Percentiles rank a stretch among this genome's conserved stretches.
These are phyloP conservation scores for Cryptococcus sp. DNA, from an alignment of 1,284 basidiomycete genomes.

Conservation along the genomic window DNA sequence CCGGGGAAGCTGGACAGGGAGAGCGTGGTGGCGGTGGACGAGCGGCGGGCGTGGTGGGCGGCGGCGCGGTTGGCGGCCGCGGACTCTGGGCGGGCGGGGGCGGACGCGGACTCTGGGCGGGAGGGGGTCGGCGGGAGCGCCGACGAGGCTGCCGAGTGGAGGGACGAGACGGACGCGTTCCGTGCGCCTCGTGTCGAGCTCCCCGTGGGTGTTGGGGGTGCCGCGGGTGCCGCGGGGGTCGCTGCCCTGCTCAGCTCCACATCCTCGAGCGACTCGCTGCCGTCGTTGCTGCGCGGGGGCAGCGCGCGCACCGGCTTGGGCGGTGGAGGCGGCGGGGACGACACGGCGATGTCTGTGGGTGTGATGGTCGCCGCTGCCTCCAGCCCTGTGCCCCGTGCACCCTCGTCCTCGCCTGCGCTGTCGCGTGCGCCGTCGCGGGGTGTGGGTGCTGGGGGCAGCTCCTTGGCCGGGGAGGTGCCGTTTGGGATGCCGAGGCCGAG, in stretches of 20 bases:
- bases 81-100: conserved; percentile 18
- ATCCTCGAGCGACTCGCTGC: conserved; percentile 27
- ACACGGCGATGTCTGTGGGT: conserved; percentile 3
- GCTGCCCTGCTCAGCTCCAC: conserved; percentile 24
- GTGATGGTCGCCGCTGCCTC: background rate
- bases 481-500: conserved; percentile 18
- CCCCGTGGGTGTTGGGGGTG: conserved; percentile 13
- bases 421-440: background rate
- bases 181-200: background rate
- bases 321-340: conserved; percentile 20
- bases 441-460: conserved; percentile 14
- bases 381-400: too few species aligned
- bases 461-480: conserved; percentile 19
- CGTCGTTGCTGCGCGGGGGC: conserved; percentile 5
- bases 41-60: conserved; percentile 32
- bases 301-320: conserved; percentile 15
- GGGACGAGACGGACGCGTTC: conserved; percentile 19
- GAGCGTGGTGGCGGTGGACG: conserved; percentile 35
- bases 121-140: conserved; percentile 24
- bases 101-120: conserved; percentile 21
- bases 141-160: conserved; percentile 24
- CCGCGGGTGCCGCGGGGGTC: conserved; percentile 19
- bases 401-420: background rate
- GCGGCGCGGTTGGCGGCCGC: conserved; percentile 10
- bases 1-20: conserved; percentile 26